Evolutionary conservation across 306 rosid genomes (phyloP).

Genomic region (Senna siamea): DNA sequence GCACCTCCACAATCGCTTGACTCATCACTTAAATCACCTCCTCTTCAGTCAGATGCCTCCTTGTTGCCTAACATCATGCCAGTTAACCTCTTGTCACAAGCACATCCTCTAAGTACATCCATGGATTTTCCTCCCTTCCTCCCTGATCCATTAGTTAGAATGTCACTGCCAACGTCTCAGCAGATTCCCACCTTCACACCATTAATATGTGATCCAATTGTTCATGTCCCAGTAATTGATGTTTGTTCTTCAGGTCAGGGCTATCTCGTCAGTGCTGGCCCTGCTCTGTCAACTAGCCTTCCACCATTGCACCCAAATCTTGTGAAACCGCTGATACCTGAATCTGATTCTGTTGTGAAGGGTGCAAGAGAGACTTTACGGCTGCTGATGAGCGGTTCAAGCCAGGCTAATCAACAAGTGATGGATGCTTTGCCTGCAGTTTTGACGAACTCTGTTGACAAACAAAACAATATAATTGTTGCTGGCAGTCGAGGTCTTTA

Average conservation of each 20-base stretch:
- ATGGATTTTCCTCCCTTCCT: constrained; percentile 81
- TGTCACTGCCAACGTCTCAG: constrained; percentile 71
- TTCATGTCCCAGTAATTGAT: constrained; percentile 86
- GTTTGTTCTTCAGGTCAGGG: constrained; percentile 93
- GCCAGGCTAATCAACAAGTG: constrained; percentile 62
- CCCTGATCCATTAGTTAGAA: constrained; percentile 71
- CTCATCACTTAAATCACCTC: constrained; percentile 42
- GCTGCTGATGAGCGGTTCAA: constrained; percentile 75
- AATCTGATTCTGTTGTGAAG: constrained; percentile 74
- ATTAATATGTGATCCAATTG: constrained; percentile 88
- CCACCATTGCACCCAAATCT: constrained; percentile 74
- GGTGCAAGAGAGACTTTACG: constrained; percentile 93
- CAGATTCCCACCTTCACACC: constrained; percentile 90
- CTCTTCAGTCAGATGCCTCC: constrained; percentile 65
- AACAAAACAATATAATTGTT: constrained; percentile 52
- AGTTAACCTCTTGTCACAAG: constrained; percentile 57
- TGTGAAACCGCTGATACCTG: constrained; percentile 69
- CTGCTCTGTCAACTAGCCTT: constrained; percentile 67
- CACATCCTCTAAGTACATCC: constrained; percentile 56
- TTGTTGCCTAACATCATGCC: constrained; percentile 62
- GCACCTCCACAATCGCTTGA: constrained; percentile 49
- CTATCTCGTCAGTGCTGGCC: constrained; percentile 88
- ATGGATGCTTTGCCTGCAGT: constrained; percentile 74
- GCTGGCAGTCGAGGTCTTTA: constrained; percentile 87
- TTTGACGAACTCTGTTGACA: constrained; percentile 57